phyloP scores from a whole-genome alignment of 78 protist species.

The Polysphondylium violaceum region DNA sequence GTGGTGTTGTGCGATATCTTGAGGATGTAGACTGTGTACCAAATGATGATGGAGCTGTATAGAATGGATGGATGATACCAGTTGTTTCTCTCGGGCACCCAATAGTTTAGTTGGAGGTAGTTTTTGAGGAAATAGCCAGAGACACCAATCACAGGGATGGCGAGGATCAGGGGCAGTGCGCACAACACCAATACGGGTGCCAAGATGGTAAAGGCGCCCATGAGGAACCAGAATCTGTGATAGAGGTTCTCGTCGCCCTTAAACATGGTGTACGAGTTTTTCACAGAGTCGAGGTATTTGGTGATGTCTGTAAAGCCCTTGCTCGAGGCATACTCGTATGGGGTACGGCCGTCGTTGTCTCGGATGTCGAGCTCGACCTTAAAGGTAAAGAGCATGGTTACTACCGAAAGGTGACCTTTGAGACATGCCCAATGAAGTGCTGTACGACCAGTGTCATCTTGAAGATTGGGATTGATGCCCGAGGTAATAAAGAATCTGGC shows the following conservation, averaged over 20 bases:
- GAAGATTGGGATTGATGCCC: conserved; percentile 43
- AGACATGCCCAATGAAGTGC: conserved; percentile 82
- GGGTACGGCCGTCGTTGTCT: conserved; percentile 21
- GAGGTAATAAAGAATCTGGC: conserved; percentile 27
- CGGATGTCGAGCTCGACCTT: background rate
- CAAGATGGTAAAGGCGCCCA: conserved; percentile 1
- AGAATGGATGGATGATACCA: conserved; percentile 25
- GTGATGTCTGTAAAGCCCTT: conserved; percentile 12
- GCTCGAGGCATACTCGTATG: background rate
- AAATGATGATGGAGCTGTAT: background rate
- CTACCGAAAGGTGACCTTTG: conserved; percentile 61
- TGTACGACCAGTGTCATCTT: conserved; percentile 58
- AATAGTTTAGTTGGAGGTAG: conserved; percentile 8
- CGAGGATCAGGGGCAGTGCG: background rate
- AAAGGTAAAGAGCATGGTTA: conserved; percentile 1
- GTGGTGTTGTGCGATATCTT: background rate
- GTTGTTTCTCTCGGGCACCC: conserved; percentile 58
- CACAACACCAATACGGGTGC: conserved; percentile 10
- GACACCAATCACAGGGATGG: background rate
- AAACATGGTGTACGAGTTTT: background rate
- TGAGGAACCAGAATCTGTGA: background rate
- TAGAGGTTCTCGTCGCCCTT: background rate
- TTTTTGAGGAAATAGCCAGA: conserved; percentile 11
- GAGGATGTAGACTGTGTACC: conserved; percentile 15
- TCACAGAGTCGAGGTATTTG: conserved; percentile 12